Evolutionary conservation across 2,329 filamentous ascomycete species (phyloP), one percentile per base, ranked within the genome.

Genomic region (Didymellaceae sp.): DNA sequence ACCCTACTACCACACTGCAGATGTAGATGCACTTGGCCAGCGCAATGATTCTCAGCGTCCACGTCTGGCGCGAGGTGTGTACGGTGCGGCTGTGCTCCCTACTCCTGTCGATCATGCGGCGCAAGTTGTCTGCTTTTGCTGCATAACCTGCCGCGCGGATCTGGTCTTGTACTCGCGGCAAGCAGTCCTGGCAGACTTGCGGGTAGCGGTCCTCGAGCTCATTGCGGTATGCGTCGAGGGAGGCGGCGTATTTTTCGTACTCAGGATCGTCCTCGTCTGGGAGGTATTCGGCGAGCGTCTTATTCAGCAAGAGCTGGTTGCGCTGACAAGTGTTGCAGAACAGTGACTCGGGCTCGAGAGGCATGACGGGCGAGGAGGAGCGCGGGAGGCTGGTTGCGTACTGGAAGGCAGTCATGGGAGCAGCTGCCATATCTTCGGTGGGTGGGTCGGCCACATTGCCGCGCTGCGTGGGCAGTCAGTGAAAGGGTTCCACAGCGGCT

Each of bases 371-470:
- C 22, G 67, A 62, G 4, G 65, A 61, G 16, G 68, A 66, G 41
- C 65, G 65, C 5, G 62, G 55, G 14, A 43, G 34, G 58, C n/a
- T 55, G 50, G 61, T 45, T 57, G n/a, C 58, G 50, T 66, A 67
- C 13, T 63, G 63, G 21, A 66, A 45, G 7, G 51, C 46, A 5
- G 56, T 16, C 26, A 55, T 16, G 47, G 58, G 57, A 63, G 52
- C 62, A 39, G 39, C 54, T 51, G 66, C 55, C 11, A 68, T 60
- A 52, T 77, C 82, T 51, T 83, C 83, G 16, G 81, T 75, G 18
- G 86, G 91, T 20, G 92, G 90, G 72, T 99, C 93, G 47, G 90
- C 88, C 59, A 97, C 94, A 41, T 95, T 86, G 65, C 93, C 93
- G 70, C 90, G 85, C 89, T 94, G 65, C n/a, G 56, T 2, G 1